A percentile compares a stretch with the other conserved stretches of the same genome.
These are phyloP conservation scores for Coccomyxa sp. DNA, from an alignment of 139 green algal genomes.

Conservation along the genomic window DNA sequence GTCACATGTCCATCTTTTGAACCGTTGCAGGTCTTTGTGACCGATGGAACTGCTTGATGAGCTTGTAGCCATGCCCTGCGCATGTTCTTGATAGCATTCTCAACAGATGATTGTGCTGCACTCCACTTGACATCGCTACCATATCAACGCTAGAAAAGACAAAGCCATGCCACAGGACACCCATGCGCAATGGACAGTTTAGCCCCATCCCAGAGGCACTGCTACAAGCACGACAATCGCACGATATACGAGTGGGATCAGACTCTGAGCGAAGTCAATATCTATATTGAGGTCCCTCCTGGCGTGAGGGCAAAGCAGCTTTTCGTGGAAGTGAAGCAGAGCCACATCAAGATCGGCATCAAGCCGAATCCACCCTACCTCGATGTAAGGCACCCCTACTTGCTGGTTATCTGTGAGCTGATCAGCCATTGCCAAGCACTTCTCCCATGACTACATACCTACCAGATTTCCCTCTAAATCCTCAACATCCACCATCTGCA, in stretches of 20 bases:
- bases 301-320: constrained; percentile 67
- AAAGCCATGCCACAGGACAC: background rate
- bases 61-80: background rate
- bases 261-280: constrained; percentile 71
- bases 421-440: background rate
- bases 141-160: background rate
- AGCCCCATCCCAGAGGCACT: constrained; percentile 44
- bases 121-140: background rate
- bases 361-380: constrained; percentile 78
- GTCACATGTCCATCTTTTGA: background rate
- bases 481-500: constrained; percentile 19
- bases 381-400: constrained; percentile 44
- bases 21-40: too few species aligned
- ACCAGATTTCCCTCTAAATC: background rate
- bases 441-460: background rate
- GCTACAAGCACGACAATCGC: constrained; percentile 46
- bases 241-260: constrained; percentile 92
- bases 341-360: constrained; percentile 64
- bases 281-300: constrained; percentile 74
- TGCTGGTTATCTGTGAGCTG: background rate
- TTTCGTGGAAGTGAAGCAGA: constrained; percentile 49
- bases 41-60: background rate
- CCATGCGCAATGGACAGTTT: constrained; percentile 30
- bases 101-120: background rate
- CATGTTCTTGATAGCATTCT: background rate